Percentiles rank a stretch among this genome's conserved stretches.
Conservation (phyloP, 2,329 filamentous ascomycete genomes). For the Aspergillus neoniger region DNA sequence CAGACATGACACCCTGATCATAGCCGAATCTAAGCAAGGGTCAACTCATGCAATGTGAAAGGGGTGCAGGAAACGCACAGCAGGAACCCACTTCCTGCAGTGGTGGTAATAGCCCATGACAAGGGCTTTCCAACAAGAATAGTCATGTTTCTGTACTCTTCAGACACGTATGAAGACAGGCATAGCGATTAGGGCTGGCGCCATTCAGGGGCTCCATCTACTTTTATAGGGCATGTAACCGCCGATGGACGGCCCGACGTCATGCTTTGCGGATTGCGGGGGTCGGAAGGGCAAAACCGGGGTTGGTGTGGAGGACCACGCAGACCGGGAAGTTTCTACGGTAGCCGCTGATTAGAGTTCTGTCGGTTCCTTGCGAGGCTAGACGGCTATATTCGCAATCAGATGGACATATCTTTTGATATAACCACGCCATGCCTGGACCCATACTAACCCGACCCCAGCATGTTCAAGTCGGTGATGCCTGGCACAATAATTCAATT, state of each 20-base stretch:
- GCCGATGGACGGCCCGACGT: background rate
- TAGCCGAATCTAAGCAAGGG: slow-evolving; percentile 32
- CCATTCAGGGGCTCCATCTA: background rate
- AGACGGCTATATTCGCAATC: background rate
- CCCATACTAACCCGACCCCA: background rate
- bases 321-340: background rate
- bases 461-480: background rate
- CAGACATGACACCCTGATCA: slow-evolving; percentile 44
- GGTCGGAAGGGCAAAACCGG: slow-evolving; percentile 4
- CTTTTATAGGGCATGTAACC: slow-evolving; percentile 4
- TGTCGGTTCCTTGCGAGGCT: background rate
- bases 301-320: slow-evolving; percentile 1
- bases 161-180: background rate
- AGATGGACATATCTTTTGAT: background rate
- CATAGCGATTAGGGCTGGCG: background rate
- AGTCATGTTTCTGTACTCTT: slow-evolving; percentile 18
- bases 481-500: no score
- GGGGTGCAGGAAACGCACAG: slow-evolving; percentile 37
- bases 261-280: background rate
- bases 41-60: slow-evolving; percentile 5
- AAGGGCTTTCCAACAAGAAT: slow-evolving; percentile 36
- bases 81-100: slow-evolving; percentile 45
- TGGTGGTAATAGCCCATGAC: slow-evolving; percentile 46
- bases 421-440: background rate
- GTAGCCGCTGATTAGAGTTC: background rate